Conservation (phyloP, 2,329 filamentous ascomycete species). For the Xylariaceae sp. region DNA sequence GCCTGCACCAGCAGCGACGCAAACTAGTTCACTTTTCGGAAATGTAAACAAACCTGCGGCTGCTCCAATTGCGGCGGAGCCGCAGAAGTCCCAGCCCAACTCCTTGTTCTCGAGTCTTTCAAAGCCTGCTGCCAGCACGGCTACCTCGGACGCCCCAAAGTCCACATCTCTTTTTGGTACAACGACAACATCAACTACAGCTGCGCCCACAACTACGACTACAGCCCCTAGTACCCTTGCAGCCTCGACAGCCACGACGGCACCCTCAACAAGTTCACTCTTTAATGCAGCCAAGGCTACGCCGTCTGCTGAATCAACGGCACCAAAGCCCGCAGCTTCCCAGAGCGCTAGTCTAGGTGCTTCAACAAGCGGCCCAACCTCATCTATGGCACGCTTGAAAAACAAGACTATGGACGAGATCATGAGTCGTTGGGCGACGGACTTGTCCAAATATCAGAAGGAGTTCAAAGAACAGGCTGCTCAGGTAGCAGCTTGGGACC, state of each 20-base stretch:
- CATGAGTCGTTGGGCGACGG: slow-evolving; percentile 92
- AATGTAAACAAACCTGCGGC: slow-evolving; percentile 22
- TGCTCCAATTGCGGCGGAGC: slow-evolving; percentile 27
- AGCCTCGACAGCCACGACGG: slow-evolving; percentile 30
- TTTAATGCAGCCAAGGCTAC: slow-evolving; percentile 33
- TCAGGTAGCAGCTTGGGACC: slow-evolving; percentile 86
- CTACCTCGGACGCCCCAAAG: slow-evolving; percentile 31
- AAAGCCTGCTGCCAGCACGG: slow-evolving; percentile 21
- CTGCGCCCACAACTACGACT: slow-evolving; percentile 25
- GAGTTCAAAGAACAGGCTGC: slow-evolving; percentile 89
- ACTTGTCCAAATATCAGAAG: slow-evolving; percentile 93
- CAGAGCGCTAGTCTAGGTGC: slow-evolving; percentile 51
- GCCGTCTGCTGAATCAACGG: slow-evolving; percentile 30
- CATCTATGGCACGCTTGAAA: slow-evolving; percentile 84
- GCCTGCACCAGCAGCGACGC: slow-evolving; percentile 21
- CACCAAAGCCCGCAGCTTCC: slow-evolving; percentile 25
- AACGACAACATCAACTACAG: slow-evolving; percentile 24
- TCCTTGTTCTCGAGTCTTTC: slow-evolving; percentile 29
- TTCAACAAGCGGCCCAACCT: slow-evolving; percentile 75
- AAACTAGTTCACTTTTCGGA: slow-evolving; percentile 23
- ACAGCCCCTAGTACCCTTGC: slow-evolving; percentile 23
- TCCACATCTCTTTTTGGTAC: slow-evolving; percentile 31
- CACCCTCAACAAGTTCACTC: slow-evolving; percentile 32
- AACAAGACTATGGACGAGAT: slow-evolving; percentile 99
- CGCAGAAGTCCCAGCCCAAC: slow-evolving; percentile 28